These are phyloP conservation scores for Incumbomyces lentus DNA, from an alignment of 2,329 filamentous ascomycete species.

Conservation along the genomic window DNA sequence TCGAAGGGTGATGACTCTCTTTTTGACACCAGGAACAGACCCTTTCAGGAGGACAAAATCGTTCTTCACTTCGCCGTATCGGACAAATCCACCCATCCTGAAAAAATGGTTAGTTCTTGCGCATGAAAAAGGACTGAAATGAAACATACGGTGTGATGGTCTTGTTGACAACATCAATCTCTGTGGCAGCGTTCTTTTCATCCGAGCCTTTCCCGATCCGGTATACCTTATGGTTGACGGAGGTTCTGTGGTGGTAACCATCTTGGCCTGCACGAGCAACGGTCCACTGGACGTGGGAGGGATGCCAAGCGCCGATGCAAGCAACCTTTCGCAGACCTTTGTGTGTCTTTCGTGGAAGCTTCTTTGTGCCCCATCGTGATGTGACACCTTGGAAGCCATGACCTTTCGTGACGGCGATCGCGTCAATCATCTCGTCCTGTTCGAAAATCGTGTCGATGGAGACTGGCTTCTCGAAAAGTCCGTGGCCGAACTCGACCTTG, in stretches of 20 bases:
- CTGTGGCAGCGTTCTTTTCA: slow-evolving; percentile 86
- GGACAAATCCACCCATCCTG: slow-evolving; percentile 97
- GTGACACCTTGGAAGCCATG: slow-evolving; percentile 98
- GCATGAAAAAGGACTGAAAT: background rate
- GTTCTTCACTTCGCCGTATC: slow-evolving; percentile 99
- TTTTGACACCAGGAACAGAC: slow-evolving; percentile 95
- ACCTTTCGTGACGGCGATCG: slow-evolving; percentile 99
- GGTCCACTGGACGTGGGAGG: slow-evolving; percentile 99
- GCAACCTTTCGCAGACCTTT: slow-evolving; percentile 99
- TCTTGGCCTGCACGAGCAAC: slow-evolving; percentile 99
- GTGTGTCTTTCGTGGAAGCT: slow-evolving; percentile 99
- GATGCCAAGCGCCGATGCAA: slow-evolving; percentile 99
- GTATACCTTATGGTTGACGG: slow-evolving; percentile 99
- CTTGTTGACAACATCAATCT: slow-evolving; percentile 98
- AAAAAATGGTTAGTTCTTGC: slow-evolving; percentile 27
- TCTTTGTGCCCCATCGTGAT: slow-evolving; percentile 98
- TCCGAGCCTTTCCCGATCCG: slow-evolving; percentile 87
- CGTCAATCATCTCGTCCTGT: slow-evolving; percentile 98
- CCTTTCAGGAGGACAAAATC: slow-evolving; percentile 98
- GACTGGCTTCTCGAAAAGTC: slow-evolving; percentile 98
- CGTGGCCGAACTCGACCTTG: slow-evolving; percentile 93
- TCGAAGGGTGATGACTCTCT: slow-evolving; percentile 96
- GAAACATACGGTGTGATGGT: slow-evolving; percentile 94
- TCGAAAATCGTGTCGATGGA: slow-evolving; percentile 91
- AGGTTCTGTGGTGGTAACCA: slow-evolving; percentile 99